Percentiles rank a stretch among this genome's conserved stretches.
phyloP scores from a whole-genome alignment of 805 yeast species.

The Saturnispora galanensis region DNA sequence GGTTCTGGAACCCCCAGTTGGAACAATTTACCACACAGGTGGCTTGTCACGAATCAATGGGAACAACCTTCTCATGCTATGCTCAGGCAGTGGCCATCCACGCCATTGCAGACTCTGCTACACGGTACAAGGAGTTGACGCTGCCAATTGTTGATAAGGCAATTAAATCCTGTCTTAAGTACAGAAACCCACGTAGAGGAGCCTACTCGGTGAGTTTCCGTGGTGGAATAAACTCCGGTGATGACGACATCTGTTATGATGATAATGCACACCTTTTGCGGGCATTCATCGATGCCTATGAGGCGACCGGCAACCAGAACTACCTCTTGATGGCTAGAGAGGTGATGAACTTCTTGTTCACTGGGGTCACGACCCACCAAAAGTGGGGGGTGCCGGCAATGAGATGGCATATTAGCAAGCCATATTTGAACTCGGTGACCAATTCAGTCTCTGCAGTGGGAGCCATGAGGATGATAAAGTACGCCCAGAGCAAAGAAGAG shows the following conservation, averaged over 20 bases:
- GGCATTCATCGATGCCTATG: constrained; percentile 56
- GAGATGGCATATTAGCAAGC: constrained; percentile 54
- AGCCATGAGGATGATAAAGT: constrained; percentile 51
- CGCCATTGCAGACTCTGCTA: constrained; percentile 57
- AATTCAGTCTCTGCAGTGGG: constrained; percentile 56
- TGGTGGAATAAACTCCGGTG: constrained; percentile 29
- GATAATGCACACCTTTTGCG: constrained; percentile 70
- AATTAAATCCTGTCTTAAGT: constrained; percentile 38
- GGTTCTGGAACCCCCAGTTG: constrained; percentile 31
- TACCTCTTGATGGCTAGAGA: constrained; percentile 49
- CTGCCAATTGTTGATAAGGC: constrained; percentile 45
- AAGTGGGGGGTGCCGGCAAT: constrained; percentile 48
- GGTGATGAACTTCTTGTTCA: constrained; percentile 50
- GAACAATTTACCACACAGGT: constrained; percentile 32
- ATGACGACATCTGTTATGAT: constrained; percentile 61
- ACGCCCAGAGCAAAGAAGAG: constrained; percentile 34
- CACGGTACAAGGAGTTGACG: constrained; percentile 41
- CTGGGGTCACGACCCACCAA: constrained; percentile 46
- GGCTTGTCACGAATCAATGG: constrained; percentile 35
- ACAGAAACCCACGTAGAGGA: constrained; percentile 38
- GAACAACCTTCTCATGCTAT: constrained; percentile 56
- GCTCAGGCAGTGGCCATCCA: constrained; percentile 57
- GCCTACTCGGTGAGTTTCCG: constrained; percentile 46
- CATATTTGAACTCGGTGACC: constrained; percentile 44
- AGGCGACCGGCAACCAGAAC: constrained; percentile 47